Base-by-base conservation (phyloP, 192 early-diverging fungal genomes). In the Paraglomus brasilianum region DNA sequence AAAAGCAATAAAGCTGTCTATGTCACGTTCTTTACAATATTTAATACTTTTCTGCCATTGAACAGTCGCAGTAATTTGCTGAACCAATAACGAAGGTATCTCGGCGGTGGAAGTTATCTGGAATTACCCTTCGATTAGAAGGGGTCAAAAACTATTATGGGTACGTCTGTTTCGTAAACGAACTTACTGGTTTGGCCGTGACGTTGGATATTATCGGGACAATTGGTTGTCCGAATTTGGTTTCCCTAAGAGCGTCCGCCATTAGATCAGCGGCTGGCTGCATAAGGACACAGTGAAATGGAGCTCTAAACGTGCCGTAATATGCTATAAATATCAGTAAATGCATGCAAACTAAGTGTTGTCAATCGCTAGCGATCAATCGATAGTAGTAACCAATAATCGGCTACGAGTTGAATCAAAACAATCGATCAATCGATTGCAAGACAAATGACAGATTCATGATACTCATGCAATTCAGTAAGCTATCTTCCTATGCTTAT, bases 211-310 rank as follows among this genome's bases (percentile, higher is more conserved):
- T 88, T 15, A 98, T 90, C 43, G 93, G 87, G 49, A 96, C 88
- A 11, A 75, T 60, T 42, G 94, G 95, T 38, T 82, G 78, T n/a
- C 81, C 52, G 42, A 98, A 89, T 45, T 88, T 83, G 9, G 89
- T 80, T 46, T 75, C 75, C n/a, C 77, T 81, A n/a, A 98, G 82
- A 8, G 87, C 87, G 8, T 83, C 71, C 42, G 80, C 82, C 84
- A 98, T 90, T 21, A 75, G 81, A 43, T 86, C 81, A 1, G 91
- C 90, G 5, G 95, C 96, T 19, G 92, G 89, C 39, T 81, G 81
- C 96, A 98, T 96, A 61, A 98, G 75, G 41, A 79, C 85, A 77
- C 95, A 96, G 79, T 98, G 96, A 71, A 98, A 98, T 3, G 96
- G 96, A 22, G 95, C 96, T 21, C 80, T 86, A 68, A 8, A 42